phyloP scores from a whole-genome alignment of 2,329 filamentous ascomycete species.

The Lachnellula hyalina region DNA sequence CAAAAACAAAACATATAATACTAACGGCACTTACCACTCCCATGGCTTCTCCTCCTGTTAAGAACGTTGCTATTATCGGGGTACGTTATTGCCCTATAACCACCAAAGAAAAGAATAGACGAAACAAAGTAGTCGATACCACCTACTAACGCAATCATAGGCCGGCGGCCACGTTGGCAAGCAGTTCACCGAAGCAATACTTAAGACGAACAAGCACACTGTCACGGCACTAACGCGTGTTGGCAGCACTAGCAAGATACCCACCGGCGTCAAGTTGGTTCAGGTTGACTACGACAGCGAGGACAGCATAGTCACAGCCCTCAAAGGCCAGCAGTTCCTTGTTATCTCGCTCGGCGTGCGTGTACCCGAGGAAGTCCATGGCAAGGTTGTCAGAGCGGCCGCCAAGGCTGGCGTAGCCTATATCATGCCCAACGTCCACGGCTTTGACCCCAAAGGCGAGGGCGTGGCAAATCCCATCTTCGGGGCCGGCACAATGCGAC shows the following conservation, averaged over 20 bases:
- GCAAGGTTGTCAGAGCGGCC: constrained; percentile 49
- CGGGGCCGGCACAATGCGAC: neutral
- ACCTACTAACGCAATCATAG: constrained; percentile 27
- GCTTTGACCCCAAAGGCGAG: constrained; percentile 4
- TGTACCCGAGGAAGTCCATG: constrained; percentile 42
- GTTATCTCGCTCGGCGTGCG: constrained; percentile 46
- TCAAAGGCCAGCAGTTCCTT: constrained; percentile 51
- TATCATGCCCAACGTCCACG: constrained; percentile 48
- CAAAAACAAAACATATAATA: too few species aligned
- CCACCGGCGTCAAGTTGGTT: constrained; percentile 38
- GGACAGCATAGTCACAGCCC: constrained; percentile 41
- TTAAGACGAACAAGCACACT: constrained; percentile 37
- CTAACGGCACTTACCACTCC: too few species aligned
- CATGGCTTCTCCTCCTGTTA: too few species aligned
- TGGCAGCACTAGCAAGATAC: constrained; percentile 34
- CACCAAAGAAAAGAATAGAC: too few species aligned
- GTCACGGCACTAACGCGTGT: constrained; percentile 46
- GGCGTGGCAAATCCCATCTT: constrained; percentile 28
- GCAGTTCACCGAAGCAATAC: constrained; percentile 31
- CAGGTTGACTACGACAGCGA: constrained; percentile 42
- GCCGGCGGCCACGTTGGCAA: constrained; percentile 39
- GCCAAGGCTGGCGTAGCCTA: constrained; percentile 49
- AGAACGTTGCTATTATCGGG: too few species aligned
- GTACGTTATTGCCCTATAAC: too few species aligned
- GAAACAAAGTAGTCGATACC: too few species aligned